Evolutionary conservation across 2,329 filamentous ascomycete species (phyloP), one percentile per base, ranked within the genome.

Genomic region (Anisogramma anomala): DNA sequence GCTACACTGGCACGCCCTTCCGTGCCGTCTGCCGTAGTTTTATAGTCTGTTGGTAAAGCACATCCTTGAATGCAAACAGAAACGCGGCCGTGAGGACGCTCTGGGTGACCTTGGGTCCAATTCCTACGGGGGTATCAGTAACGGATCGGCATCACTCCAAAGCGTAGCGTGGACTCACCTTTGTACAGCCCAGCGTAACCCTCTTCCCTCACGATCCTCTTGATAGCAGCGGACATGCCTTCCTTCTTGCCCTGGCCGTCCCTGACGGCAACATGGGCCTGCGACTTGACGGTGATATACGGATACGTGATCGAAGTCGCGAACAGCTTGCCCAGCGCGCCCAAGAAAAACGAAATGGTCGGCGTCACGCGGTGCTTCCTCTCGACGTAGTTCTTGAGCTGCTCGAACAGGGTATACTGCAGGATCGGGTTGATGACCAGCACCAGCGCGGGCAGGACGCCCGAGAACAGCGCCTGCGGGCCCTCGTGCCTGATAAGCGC

Each of bases 391-490:
- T 96, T 94, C 76, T 95, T 96, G 67, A 96, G 69, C 69, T 98
- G 89, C 71, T 98, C 91, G 55, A 96, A 98, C 42, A 98, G 82
- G 13, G 91, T 98, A 65, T 98, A 98, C 67, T 98, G 91, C 49
- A 98, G 69, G 52, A 98, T 98, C 4, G 91, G 91, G 68, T 98
- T 98, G 67, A 95, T 87, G 56, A 98, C 91, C 49, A 98, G 72
- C 51, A 98, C 79, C 52, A 98, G 69, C 0, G 91, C 91, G 8
- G 91, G 91, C 45, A 95, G 72, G 39, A 98, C 89, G 47, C 91
- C 91, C 4, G 88, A 74, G 60, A 98, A 98, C 25, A 98, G 76
- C 8, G 87, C 84, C 55, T 74, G 68, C 17, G 83, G 80, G 0
- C 91, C 91, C 57, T 98, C 91, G 39, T 93, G 79, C 49, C 72